Evolutionary conservation across 2,329 filamentous ascomycete genomes (phyloP), one percentile per base, ranked within the genome.

Genomic region (Pseudocercospora macadamiae): DNA sequence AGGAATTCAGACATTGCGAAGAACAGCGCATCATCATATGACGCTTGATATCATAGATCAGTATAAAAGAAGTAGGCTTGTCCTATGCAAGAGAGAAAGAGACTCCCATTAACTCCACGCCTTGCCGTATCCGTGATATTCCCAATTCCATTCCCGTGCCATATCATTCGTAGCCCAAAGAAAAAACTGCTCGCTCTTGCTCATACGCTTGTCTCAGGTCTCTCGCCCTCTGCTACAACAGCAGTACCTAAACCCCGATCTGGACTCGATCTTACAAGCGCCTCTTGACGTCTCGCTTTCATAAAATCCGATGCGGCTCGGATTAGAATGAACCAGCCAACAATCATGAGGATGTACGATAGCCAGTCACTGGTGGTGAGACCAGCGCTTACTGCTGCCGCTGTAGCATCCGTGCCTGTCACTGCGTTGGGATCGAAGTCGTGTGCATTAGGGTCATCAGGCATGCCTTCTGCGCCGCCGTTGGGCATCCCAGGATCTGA

Each of bases 311-410:
- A 92, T 16, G 96, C 86, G n/a, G 92, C 88, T 75, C 93, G 86
- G 72, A 99, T 97, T 62, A 99, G 80, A 63, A 99, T 92, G 71
- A 97, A 97, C 95, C 95, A 99, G 4, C 95, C 95, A 1, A 96
- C 89, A 71, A 99, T 90, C 95, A 99, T 99, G 48, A 99, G 77
- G 14, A 90, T 81, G 70, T 97, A 99, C 9, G 92, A 90, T 63
- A 96, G 80, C 91, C 91, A 97, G 72, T 97, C 93, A 64, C 84
- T 88, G 52, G 88, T 88, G 4, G 83, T 85, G 39, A 96, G 85
- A 32, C 85, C 83, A 10, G 76, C 68, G 1, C 73, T 75, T 66
- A 62, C 74, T 16, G 60, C 45, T 23, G 60, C 73, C 28, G 68
- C 67, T 1, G 69, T 62, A 12, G 73, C 70, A 19, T 60, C 54